Evolutionary conservation across 2,329 filamentous ascomycete genomes (phyloP), one percentile per base, ranked within the genome.

Genomic region (Penicillium aurantiogriseum): DNA sequence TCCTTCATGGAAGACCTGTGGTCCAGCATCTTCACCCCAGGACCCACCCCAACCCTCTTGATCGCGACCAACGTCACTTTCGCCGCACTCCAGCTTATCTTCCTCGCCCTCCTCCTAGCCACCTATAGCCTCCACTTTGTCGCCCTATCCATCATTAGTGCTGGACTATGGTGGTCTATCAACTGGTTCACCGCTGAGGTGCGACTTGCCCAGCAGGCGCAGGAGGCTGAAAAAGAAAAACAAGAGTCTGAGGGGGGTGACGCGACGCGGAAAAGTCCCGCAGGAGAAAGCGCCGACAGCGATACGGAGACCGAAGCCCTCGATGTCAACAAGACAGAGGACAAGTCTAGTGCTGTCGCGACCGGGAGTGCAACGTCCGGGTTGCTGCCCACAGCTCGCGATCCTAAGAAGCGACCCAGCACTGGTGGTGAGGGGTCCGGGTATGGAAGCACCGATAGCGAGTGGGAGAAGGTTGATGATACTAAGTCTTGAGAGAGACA

Each of bases 161-260:
- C 79, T 33, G 89, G 90, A 5, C 82, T 97, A 36, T 99, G 94
- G 94, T 92, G 85, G 80, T 86, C 89, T 56, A 92, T 97, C 78
- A 97, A 97, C 83, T 99, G 94, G 94, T 97, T 99, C 71, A 92
- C 91, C 54, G 78, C 78, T 45, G 93, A 88, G 70, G 74, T 88
- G 51, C 71, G 74, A 31, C 76, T 81, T 66, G 79, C 80, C 9
- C 65, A 67, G 65, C 80, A 83, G 62, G 79, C 79, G 19, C 80
- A 74, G 62, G 74, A 79, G 62, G 68, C 71, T 58, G 72, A 80
- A 70, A 76, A 74, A 67, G 71, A 69, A 66, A 75, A 73, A 67
- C 74, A 66, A 80, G 79, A 69, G 79, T 67, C 70, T 61, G 69
- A 69, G 59, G 63, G 68, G 59, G 63, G 69, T 17, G 64, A 63